Evolutionary conservation across 164 flowering plant genomes (phyloP), one percentile per base, ranked within the genome.

Genomic region (Euptelea pleiosperma): DNA sequence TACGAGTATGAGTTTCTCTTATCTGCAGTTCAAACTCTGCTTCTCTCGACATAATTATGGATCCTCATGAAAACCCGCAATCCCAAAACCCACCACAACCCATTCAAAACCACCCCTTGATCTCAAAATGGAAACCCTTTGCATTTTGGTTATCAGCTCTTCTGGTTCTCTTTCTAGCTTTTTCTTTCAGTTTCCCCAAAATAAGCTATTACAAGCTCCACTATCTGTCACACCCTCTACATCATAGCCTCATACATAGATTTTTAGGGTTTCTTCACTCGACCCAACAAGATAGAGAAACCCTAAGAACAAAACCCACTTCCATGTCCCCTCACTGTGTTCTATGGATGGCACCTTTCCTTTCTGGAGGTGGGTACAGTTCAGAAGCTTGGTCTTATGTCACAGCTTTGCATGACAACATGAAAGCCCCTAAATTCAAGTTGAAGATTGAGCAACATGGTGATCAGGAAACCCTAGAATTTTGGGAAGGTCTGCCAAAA

Each of bases 321-420:
- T 46, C 73, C 16, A 25, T 12, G 12, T 34, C 79, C 26, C 58
- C 69, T 52, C 33, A 48, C 40, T 82, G 89, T 64, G 73, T 85
- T 19, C 74, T 83, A 19, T 88, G 96, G 96, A 83, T 88, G 92
- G 91, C 90, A 19, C 96, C 96, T 31, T 85, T 85, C 60, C 82
- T 84, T 56, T 83, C 91, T 2, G 82, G 96, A 35, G 96, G 96
- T 56, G 96, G 96, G 69, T 85, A 88, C 47, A 80, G 88, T 57
- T 85, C 96, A 26, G 96, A 88, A 69, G 87, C 86, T 52, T 88
- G 96, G 96, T 79, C 91, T 61, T 88, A 88, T 62, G 57, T 85
- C 24, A 73, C 76, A 41, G 74, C 91, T 3, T 68, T 88, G 39
- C 61, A 73, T 51, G 33, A 67, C 15, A 43, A 70, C 48, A 58